phyloP scores from a whole-genome alignment of 129 eudicot species.

The Pulicaria dysenterica region DNA sequence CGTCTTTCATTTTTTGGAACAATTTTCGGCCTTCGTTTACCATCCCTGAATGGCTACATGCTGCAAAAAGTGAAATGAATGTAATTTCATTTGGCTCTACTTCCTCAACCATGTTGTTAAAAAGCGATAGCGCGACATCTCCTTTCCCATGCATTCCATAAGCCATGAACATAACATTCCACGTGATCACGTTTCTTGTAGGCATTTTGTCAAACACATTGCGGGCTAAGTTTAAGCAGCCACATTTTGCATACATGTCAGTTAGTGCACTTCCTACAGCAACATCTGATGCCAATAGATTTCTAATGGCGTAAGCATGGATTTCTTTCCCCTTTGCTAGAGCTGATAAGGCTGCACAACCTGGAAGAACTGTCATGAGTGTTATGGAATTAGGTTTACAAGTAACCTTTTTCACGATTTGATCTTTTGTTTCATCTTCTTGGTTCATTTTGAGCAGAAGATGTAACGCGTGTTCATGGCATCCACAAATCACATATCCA shows the following conservation, averaged over 20 bases:
- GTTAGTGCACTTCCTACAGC: constrained; percentile 81
- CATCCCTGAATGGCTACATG: constrained; percentile 83
- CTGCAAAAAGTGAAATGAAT: constrained; percentile 72
- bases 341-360: constrained; percentile 84
- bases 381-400: constrained; percentile 67
- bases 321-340: constrained; percentile 80
- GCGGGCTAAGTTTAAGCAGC: constrained; percentile 63
- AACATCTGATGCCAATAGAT: constrained; percentile 61
- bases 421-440: constrained; percentile 24
- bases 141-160: constrained; percentile 93
- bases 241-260: constrained; percentile 89
- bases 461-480: constrained; percentile 61
- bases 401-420: constrained; percentile 7
- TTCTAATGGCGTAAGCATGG: constrained; percentile 72
- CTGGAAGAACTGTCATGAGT: constrained; percentile 78
- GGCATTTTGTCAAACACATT: constrained; percentile 62
- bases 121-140: constrained; percentile 55
- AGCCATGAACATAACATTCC: constrained; percentile 87
- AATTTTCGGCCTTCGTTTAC: constrained; percentile 64
- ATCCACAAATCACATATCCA: constrained; percentile 75
- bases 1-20: constrained; percentile 60
- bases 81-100: constrained; percentile 76
- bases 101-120: constrained; percentile 50
- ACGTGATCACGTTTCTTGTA: constrained; percentile 68
- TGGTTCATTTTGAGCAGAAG: constrained; percentile 62